These are phyloP conservation scores for Pestalotiopsis sp. DNA, from an alignment of 2,329 filamentous ascomycete genomes.

Conservation along the genomic window DNA sequence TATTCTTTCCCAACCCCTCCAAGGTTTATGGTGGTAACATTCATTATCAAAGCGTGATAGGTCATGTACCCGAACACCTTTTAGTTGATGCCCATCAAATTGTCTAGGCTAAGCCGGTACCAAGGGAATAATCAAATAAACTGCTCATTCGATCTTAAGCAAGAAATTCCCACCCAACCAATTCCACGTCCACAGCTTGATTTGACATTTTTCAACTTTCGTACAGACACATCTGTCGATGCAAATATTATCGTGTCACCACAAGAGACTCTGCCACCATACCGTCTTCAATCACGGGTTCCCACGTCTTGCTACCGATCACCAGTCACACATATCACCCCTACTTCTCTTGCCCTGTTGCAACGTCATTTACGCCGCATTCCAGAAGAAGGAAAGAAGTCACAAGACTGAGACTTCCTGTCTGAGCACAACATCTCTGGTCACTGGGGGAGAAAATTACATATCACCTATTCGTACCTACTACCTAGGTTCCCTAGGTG, in stretches of 20 bases:
- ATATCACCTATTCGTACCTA: neutral
- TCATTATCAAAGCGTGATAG: neutral
- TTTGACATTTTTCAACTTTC: neutral
- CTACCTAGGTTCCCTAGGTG: neutral
- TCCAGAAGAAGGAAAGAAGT: neutral
- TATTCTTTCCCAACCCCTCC: neutral
- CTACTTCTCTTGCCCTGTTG: neutral
- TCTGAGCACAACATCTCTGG: neutral
- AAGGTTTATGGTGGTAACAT: neutral
- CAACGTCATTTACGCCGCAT: neutral
- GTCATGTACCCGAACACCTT: neutral
- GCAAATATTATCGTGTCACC: neutral
- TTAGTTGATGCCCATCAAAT: neutral
- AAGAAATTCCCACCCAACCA: neutral
- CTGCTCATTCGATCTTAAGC: neutral
- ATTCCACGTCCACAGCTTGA: neutral
- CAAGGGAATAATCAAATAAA: neutral
- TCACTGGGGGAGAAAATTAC: neutral
- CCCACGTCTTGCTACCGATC: neutral
- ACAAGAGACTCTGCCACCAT: neutral
- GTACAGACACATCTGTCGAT: neutral
- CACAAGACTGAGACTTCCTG: neutral
- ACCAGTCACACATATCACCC: neutral
- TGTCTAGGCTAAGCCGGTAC: neutral
- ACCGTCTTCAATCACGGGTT: neutral